A percentile compares a stretch with the other conserved stretches of the same genome.
phyloP scores from a whole-genome alignment of 345 rosid species.

The Salix viminalis region DNA sequence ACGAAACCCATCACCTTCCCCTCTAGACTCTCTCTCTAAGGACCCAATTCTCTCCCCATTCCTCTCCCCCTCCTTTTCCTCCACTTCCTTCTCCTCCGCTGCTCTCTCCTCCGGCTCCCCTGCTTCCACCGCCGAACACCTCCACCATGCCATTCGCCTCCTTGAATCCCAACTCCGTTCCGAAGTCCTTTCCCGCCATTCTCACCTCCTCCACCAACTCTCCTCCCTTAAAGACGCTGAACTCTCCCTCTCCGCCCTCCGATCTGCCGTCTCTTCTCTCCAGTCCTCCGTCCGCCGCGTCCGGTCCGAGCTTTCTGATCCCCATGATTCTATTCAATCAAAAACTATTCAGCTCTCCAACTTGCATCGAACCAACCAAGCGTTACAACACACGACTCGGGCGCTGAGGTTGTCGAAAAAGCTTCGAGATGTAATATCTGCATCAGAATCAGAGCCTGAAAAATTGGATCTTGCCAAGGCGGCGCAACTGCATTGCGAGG shows the following conservation, averaged over 20 bases:
- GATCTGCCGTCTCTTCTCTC: constrained; percentile 81
- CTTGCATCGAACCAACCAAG: constrained; percentile 65
- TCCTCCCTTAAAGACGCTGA: constrained; percentile 87
- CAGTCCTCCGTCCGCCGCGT: constrained; percentile 75
- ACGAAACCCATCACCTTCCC: constrained; percentile 39
- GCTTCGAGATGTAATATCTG: constrained; percentile 68
- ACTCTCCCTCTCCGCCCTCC: constrained; percentile 71
- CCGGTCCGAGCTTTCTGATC: constrained; percentile 89
- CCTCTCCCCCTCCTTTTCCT: constrained; percentile 83
- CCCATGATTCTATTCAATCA: constrained; percentile 58
- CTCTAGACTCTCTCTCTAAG: constrained; percentile 63
- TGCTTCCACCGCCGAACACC: constrained; percentile 96
- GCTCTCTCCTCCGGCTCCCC: constrained; percentile 99
- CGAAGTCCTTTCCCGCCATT: constrained; percentile 84
- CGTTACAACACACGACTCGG: constrained; percentile 78
- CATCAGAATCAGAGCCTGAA: constrained; percentile 55
- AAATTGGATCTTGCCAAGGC: constrained; percentile 89
- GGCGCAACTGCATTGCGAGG: constrained; percentile 84
- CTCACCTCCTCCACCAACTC: constrained; percentile 75
- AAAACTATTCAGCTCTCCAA: constrained; percentile 68
- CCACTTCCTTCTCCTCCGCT: constrained; percentile 85
- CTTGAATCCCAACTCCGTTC: constrained; percentile 89
- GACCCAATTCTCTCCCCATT: constrained; percentile 78
- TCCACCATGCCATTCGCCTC: constrained; percentile 87
- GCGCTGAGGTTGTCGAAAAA: constrained; percentile 63